These are phyloP conservation scores for Trypanosoma platydactyli DNA, from an alignment of 208 protist genomes.

Conservation along the genomic window DNA sequence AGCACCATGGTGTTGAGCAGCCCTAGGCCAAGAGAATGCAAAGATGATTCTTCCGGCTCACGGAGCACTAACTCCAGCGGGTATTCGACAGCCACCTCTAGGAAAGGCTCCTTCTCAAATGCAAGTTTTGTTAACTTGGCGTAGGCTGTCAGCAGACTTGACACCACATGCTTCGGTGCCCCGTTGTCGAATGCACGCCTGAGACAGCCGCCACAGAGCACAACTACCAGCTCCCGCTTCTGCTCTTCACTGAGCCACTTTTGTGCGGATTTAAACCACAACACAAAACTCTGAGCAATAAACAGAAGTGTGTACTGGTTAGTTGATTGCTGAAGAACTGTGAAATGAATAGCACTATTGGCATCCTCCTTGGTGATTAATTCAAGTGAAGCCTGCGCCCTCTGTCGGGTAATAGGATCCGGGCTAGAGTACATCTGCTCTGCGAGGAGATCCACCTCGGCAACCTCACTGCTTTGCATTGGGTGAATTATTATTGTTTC, in stretches of 20 bases:
- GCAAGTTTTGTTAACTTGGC: constrained; percentile 70
- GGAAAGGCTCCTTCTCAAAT: constrained; percentile 62
- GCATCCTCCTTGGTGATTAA: constrained; percentile 54
- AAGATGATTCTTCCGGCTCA: constrained; percentile 19
- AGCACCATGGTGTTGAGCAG: constrained; percentile 61
- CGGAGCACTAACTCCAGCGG: constrained; percentile 50
- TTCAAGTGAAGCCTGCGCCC: constrained; percentile 45
- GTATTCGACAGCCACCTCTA: constrained; percentile 48
- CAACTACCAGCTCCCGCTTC: constrained; percentile 46
- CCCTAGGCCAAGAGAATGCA: constrained; percentile 36
- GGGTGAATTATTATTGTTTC: neutral
- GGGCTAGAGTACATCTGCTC: constrained; percentile 69
- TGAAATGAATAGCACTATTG: constrained; percentile 35
- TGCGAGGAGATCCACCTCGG: constrained; percentile 65
- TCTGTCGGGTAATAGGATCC: constrained; percentile 43
- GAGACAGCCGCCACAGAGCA: constrained; percentile 66
- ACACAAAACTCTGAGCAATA: constrained; percentile 62
- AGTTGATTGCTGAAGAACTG: constrained; percentile 60
- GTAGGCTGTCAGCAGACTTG: constrained; percentile 51
- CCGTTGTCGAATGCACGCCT: constrained; percentile 51
- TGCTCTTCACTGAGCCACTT: constrained; percentile 51
- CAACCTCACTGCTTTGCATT: constrained; percentile 35
- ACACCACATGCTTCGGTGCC: constrained; percentile 63
- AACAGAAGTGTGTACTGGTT: constrained; percentile 83
- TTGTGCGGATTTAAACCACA: constrained; percentile 63